phyloP scores from a whole-genome alignment of 75 land plant genomes.

The Ceratopteris richardii region DNA sequence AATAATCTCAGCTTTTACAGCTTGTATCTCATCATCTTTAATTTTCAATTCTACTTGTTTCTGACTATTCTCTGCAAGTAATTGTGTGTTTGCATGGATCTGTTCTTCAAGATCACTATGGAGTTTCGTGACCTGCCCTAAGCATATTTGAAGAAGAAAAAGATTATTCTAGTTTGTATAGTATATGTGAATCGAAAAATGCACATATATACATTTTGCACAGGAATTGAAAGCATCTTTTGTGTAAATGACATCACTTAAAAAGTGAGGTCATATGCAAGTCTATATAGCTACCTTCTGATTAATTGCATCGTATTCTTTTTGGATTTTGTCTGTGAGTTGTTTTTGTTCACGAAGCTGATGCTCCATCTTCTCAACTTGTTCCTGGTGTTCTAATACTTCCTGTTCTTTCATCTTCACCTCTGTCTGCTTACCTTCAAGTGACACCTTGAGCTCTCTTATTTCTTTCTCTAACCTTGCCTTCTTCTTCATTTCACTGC shows the following conservation, averaged over 20 bases:
- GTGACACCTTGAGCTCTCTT: conserved; percentile 13
- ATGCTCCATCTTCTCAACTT: conserved; percentile 16
- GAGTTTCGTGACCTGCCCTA: conserved; percentile 21
- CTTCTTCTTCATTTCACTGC: conserved; percentile 27
- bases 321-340: conserved; percentile 15
- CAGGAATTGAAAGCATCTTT: too few relatives aligned
- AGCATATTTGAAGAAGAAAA: neutral
- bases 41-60: conserved; percentile 26
- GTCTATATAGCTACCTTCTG: conserved; percentile 15
- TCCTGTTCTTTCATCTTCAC: conserved; percentile 14
- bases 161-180: too few relatives aligned
- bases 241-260: too few relatives aligned
- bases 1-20: conserved; percentile 17
- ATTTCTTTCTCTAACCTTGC: conserved; percentile 28
- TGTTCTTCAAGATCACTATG: conserved; percentile 27
- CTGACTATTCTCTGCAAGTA: conserved; percentile 31
- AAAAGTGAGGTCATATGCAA: too few relatives aligned
- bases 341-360: conserved; percentile 19
- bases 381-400: conserved; percentile 18
- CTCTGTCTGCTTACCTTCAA: conserved; percentile 23
- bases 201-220: too few relatives aligned
- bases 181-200: too few relatives aligned
- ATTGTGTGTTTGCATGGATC: conserved; percentile 20
- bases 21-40: conserved; percentile 30
- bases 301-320: conserved; percentile 22